phyloP scores from a whole-genome alignment of 352 stramenopile species.

The Phytophthora idaei region DNA sequence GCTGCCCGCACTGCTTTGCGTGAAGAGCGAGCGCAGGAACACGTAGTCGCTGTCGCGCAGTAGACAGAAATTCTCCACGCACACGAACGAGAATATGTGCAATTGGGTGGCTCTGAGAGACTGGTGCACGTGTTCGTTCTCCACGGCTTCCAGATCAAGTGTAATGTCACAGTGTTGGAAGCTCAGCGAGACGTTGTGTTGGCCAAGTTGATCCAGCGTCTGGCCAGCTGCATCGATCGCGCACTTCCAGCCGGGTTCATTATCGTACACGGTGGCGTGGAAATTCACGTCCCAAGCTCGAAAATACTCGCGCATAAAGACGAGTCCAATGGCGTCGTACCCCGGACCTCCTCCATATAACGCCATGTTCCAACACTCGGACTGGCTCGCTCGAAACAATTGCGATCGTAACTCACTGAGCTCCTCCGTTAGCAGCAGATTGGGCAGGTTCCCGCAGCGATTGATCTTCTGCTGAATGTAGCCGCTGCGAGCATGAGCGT shows the following conservation, averaged over 20 bases:
- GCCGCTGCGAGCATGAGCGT: constrained; percentile 55
- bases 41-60: constrained; percentile 49
- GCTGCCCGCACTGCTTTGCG: constrained; percentile 35
- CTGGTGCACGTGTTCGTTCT: constrained; percentile 44
- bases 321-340: constrained; percentile 60
- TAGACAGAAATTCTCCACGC: constrained; percentile 71
- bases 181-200: constrained; percentile 28
- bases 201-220: constrained; percentile 36
- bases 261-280: constrained; percentile 70
- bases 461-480: constrained; percentile 79
- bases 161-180: constrained; percentile 76
- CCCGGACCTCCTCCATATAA: constrained; percentile 68
- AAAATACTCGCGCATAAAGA: constrained; percentile 62
- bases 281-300: constrained; percentile 52
- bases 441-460: constrained; percentile 69
- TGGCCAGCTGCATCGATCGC: constrained; percentile 43
- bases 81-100: constrained; percentile 77
- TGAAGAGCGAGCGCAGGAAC: constrained; percentile 65
- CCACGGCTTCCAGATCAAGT: constrained; percentile 32
- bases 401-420: constrained; percentile 56
- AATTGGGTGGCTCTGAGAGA: constrained; percentile 44
- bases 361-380: constrained; percentile 47
- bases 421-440: constrained; percentile 56
- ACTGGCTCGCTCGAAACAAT: constrained; percentile 47
- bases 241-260: constrained; percentile 61